Conservation (phyloP, 148 eudicot genomes). For the Simmondsia chinensis region DNA sequence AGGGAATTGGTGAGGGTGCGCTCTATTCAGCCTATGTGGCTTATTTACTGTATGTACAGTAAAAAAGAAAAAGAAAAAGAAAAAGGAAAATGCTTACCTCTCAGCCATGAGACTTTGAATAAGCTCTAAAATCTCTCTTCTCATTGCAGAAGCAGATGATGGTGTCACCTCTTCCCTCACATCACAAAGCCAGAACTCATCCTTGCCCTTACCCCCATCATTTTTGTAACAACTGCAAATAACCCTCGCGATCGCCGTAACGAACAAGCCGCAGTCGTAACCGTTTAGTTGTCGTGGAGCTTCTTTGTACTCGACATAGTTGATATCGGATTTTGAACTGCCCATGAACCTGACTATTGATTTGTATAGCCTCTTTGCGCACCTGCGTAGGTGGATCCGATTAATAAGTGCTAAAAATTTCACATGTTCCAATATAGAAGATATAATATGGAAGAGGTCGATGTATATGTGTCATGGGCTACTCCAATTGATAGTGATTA, state of each 20-base stretch:
- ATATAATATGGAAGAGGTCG: too few species aligned
- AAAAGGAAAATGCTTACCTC: too few species aligned
- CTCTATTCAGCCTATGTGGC: too few species aligned
- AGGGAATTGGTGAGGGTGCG: too few species aligned
- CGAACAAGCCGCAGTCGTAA: conserved; percentile 81
- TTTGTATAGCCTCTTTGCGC: too few species aligned
- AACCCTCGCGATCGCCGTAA: conserved; percentile 54
- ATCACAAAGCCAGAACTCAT: conserved; percentile 41
- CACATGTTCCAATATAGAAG: too few species aligned
- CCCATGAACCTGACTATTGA: conserved; percentile 30
- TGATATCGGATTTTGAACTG: conserved; percentile 4
- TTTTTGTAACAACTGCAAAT: conserved; percentile 55
- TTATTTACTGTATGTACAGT: too few species aligned
- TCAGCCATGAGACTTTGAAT: conserved; percentile 35
- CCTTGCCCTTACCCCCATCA: conserved; percentile 15
- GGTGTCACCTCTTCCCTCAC: conserved; percentile 44
- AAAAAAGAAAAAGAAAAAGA: too few species aligned
- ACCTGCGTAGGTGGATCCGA: too few species aligned
- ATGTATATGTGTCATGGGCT: too few species aligned
- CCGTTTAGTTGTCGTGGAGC: conserved; percentile 68
- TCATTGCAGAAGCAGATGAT: conserved; percentile 31
- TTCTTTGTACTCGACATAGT: conserved; percentile 32
- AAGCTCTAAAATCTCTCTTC: conserved; percentile 38
- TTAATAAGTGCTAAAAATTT: too few species aligned
- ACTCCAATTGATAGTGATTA: too few species aligned